These are phyloP conservation scores for Globisporangium acanthophoron DNA, from an alignment of 352 stramenopile species.

Conservation along the genomic window DNA sequence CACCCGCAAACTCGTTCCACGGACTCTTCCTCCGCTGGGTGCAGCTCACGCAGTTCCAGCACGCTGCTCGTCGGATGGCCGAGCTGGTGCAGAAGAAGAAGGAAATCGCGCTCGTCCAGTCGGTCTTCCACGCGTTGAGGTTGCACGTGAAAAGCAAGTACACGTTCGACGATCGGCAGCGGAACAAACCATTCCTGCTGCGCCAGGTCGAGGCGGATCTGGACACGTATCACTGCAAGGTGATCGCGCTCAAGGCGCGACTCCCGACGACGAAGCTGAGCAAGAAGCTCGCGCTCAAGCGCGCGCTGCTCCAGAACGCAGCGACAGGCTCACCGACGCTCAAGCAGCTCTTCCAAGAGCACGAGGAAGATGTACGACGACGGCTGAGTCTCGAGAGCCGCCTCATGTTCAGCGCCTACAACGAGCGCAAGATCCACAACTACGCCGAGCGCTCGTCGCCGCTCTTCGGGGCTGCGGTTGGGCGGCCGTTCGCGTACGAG, in stretches of 20 bases:
- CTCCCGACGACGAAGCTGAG: slow-evolving; percentile 27
- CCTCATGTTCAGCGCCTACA: slow-evolving; percentile 68
- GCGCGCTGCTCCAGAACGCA: slow-evolving; percentile 22
- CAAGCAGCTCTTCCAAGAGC: slow-evolving; percentile 63
- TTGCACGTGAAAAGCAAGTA: slow-evolving; percentile 40
- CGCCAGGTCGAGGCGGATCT: slow-evolving; percentile 37
- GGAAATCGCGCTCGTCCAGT: slow-evolving; percentile 28
- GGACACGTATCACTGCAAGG: slow-evolving; percentile 42
- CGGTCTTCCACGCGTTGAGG: slow-evolving; percentile 36
- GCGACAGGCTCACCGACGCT: slow-evolving; percentile 55
- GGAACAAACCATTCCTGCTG: slow-evolving; percentile 28
- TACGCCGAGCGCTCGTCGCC: slow-evolving; percentile 51
- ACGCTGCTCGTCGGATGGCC: slow-evolving; percentile 18
- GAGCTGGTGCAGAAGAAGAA: slow-evolving; percentile 22
- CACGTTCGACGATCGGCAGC: slow-evolving; percentile 21
- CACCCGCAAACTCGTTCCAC: slow-evolving; percentile 36
- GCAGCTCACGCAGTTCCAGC: slow-evolving; percentile 41
- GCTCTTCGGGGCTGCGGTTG: slow-evolving; percentile 35
- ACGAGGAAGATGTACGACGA: slow-evolving; percentile 50
- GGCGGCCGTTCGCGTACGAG: slow-evolving; percentile 52
- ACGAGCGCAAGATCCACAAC: slow-evolving; percentile 59
- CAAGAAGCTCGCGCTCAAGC: slow-evolving; percentile 18
- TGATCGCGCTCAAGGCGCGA: slow-evolving; percentile 26
- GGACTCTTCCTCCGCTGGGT: slow-evolving; percentile 54
- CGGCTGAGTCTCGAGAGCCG: slow-evolving; percentile 64